These are phyloP conservation scores for Talaromyces piceae DNA, from an alignment of 2,329 filamentous ascomycete species.

Conservation along the genomic window DNA sequence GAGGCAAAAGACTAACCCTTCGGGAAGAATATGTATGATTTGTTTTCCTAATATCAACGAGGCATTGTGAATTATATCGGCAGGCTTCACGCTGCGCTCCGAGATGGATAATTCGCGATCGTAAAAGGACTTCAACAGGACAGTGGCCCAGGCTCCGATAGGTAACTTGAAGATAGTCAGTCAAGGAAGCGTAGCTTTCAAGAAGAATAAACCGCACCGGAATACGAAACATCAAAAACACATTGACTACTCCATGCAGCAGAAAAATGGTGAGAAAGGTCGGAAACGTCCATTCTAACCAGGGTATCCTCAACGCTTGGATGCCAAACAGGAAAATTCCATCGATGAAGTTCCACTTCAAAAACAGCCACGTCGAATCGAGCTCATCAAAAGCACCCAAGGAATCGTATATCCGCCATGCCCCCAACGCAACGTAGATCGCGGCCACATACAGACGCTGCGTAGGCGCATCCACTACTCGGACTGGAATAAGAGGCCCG, in stretches of 20 bases:
- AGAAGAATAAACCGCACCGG: slow-evolving; percentile 43
- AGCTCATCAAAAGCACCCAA: slow-evolving; percentile 70
- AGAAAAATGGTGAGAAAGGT: slow-evolving; percentile 65
- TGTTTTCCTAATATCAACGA: slow-evolving; percentile 93
- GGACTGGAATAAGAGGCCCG: slow-evolving; percentile 68
- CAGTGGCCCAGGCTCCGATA: slow-evolving; percentile 63
- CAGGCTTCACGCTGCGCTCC: slow-evolving; percentile 85
- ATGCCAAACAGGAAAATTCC: slow-evolving; percentile 79
- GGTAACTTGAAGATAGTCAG: slow-evolving; percentile 51
- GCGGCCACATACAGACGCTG: slow-evolving; percentile 81
- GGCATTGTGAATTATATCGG: slow-evolving; percentile 79
- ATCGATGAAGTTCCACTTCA: slow-evolving; percentile 91
- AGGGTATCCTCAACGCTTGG: slow-evolving; percentile 83
- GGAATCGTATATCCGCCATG: slow-evolving; percentile 85
- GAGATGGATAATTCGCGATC: slow-evolving; percentile 89
- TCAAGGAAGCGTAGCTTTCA: background rate
- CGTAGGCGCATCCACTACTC: slow-evolving; percentile 78
- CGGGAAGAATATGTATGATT: slow-evolving; percentile 94
- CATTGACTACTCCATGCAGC: slow-evolving; percentile 65
- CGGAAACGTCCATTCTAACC: slow-evolving; percentile 82
- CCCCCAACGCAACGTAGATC: slow-evolving; percentile 68
- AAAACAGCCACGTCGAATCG: slow-evolving; percentile 79
- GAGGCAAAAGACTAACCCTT: slow-evolving; percentile 59
- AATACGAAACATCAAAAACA: slow-evolving; percentile 88
- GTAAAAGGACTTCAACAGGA: slow-evolving; percentile 72